Evolutionary conservation across 2,329 filamentous ascomycete species (phyloP).

Genomic region (Claviceps cyperi): DNA sequence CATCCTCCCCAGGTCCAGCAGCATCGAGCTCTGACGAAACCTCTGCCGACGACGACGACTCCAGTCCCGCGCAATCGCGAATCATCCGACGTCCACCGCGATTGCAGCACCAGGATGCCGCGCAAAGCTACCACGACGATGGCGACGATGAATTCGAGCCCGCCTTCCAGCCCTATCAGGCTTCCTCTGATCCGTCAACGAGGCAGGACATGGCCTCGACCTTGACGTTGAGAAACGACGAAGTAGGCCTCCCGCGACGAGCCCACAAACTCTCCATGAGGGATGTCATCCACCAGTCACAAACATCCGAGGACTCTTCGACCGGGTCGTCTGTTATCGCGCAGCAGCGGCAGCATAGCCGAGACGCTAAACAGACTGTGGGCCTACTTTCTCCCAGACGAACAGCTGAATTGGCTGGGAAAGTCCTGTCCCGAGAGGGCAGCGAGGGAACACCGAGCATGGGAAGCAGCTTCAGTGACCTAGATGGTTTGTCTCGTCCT

Average conservation of each 20-base stretch:
- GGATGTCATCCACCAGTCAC: conserved; percentile 29
- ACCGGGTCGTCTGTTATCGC: conserved; percentile 31
- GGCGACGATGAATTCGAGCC: conserved; percentile 43
- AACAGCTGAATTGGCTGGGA: conserved; percentile 40
- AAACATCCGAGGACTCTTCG: conserved; percentile 49
- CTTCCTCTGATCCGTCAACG: conserved; percentile 17
- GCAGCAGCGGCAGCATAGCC: conserved; percentile 15
- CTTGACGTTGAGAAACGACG: conserved; percentile 36
- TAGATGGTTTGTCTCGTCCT: conserved; percentile 44
- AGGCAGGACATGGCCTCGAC: conserved; percentile 38
- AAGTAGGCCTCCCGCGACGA: conserved; percentile 19
- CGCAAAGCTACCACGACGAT: conserved; percentile 29
- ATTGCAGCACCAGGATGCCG: conserved; percentile 27
- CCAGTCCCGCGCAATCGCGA: conserved; percentile 40
- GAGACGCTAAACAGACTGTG: conserved; percentile 18
- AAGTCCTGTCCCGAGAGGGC: conserved; percentile 45
- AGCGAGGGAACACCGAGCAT: conserved; percentile 67
- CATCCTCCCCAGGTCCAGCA: conserved; percentile 21
- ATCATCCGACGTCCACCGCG: conserved; percentile 46
- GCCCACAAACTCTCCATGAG: conserved; percentile 16
- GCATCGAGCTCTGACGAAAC: conserved; percentile 26
- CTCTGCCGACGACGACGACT: conserved; percentile 33
- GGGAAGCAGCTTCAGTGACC: conserved; percentile 75
- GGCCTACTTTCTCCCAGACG: conserved; percentile 44
- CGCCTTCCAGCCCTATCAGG: conserved; percentile 37